Base-by-base conservation (phyloP, 306 rosid genomes). In the Quillaja saponaria region DNA sequence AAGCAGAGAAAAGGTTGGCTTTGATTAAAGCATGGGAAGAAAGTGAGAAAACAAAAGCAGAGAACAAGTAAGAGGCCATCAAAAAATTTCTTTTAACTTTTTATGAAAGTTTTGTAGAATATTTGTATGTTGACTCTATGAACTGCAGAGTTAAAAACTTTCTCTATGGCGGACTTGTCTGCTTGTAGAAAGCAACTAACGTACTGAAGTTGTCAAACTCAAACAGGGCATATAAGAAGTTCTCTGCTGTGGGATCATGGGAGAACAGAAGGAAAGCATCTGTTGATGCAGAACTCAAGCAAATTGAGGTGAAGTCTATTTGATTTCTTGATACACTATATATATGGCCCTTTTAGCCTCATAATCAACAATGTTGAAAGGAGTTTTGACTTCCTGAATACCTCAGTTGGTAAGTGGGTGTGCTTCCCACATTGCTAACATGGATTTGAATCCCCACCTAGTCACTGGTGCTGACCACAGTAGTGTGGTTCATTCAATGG, bases 21-120 rank as follows among this genome's bases (percentile, higher is more conserved):
- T 76, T 87, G 15, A 78, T 91, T 47, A 91, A 80, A 68, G 97
- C 97, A 46, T 91, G 97, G 97, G 97, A 87, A 69, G 96, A 91
- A 68, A 87, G 87, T 71, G 96, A 91, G 40, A 91, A 91, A 77
- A 82, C 94, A 37, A 87, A 76, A 63, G 84, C 82, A 19, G 96
- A 85, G 55, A 91, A 85, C 76, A 91, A 81, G 97, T 77, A 80
- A 71, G 79, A n/a, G 13, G 18, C 18, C 34, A 15, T 67, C 6
- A 35, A 5, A 69, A 62, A 55, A 6, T 61, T 47, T 78, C 49
- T n/a, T n/a, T 57, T 45, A 31, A 20, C 55, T n/a, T n/a, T 48
- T 19, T 37, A 17, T 12, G 4, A 10, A 15, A 34, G 3, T 21
- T 8, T 10, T 1, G 4, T 17, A 10, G 34, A 9, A 7, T 35